phyloP scores from a whole-genome alignment of 2,329 filamentous ascomycete species.

The Fusarium gaditjirri region DNA sequence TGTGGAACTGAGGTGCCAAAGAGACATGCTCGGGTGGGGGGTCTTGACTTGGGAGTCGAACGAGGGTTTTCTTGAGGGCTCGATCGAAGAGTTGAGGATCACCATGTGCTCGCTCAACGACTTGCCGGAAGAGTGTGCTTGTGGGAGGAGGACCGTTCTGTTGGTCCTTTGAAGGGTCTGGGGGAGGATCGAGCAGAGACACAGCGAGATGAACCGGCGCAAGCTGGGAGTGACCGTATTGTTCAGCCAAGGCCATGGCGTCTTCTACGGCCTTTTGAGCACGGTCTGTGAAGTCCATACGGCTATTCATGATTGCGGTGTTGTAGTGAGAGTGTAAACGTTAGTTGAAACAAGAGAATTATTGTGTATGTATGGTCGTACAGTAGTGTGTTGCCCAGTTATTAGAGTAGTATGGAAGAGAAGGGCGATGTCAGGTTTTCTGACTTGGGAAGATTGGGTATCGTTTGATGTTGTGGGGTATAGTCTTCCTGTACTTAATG shows the following conservation, averaged over 20 bases:
- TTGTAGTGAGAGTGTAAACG: slow-evolving; percentile 9
- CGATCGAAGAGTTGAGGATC: slow-evolving; percentile 91
- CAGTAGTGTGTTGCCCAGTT: slow-evolving; percentile 22
- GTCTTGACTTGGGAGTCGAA: slow-evolving; percentile 92
- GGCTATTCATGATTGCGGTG: slow-evolving; percentile 70
- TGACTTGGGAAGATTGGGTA: slow-evolving; percentile 40
- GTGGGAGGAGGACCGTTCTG: slow-evolving; percentile 76
- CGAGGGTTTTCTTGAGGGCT: slow-evolving; percentile 88
- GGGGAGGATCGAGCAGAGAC: slow-evolving; percentile 78
- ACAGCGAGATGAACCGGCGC: slow-evolving; percentile 90
- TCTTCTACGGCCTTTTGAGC: slow-evolving; percentile 91
- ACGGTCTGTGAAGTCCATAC: slow-evolving; percentile 93
- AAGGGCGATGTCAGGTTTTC: slow-evolving; percentile 33
- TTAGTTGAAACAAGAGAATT: slow-evolving; percentile 12
- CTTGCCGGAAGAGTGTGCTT: slow-evolving; percentile 90
- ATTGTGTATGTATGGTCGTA: slow-evolving; percentile 1
- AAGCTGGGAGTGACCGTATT: slow-evolving; percentile 92
- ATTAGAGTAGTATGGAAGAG: slow-evolving; percentile 8
- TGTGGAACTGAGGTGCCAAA: slow-evolving; percentile 83
- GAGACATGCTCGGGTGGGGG: slow-evolving; percentile 91
- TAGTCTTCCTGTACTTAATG: slow-evolving; percentile 20
- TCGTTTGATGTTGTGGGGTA: slow-evolving; percentile 37
- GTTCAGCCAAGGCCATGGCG: slow-evolving; percentile 85
- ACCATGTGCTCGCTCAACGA: slow-evolving; percentile 92
- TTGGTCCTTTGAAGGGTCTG: slow-evolving; percentile 83